These are phyloP conservation scores for Aspergillus ostianus DNA, from an alignment of 495 filamentous ascomycete species.

Conservation along the genomic window DNA sequence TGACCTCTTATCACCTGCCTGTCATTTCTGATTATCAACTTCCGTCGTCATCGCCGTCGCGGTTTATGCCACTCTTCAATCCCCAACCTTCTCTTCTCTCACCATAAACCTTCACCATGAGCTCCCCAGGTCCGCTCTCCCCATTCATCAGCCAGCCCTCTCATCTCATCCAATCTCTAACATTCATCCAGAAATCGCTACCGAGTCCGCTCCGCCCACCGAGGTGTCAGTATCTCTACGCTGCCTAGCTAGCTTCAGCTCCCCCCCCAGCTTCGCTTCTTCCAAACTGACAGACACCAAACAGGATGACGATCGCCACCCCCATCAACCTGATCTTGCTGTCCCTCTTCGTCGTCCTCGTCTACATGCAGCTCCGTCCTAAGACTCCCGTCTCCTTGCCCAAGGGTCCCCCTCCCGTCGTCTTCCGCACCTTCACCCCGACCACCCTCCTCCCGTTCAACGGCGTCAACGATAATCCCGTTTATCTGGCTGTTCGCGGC, in stretches of 20 bases:
- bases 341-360: constrained; percentile 63
- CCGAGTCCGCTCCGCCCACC: constrained; percentile 22
- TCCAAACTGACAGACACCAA: constrained; percentile 2
- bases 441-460: constrained; percentile 84
- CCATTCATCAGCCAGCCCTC: neutral
- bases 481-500: constrained; percentile 83
- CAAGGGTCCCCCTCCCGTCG: constrained; percentile 66
- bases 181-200: constrained; percentile 5
- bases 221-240: constrained; percentile 28
- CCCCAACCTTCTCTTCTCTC: neutral
- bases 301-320: constrained; percentile 62
- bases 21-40: neutral
- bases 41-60: neutral
- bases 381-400: constrained; percentile 59
- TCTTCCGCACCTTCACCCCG: constrained; percentile 92
- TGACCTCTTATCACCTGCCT: neutral
- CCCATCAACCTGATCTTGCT: constrained; percentile 79
- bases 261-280: neutral
- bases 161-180: constrained; percentile 1
- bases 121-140: constrained; percentile 14
- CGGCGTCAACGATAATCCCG: constrained; percentile 68
- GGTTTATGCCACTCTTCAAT: neutral
- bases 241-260: neutral
- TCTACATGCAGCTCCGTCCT: constrained; percentile 68
- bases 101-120: constrained; percentile 6